Conservation (phyloP, 768 basidiomycete species). For the Lactarius evosmus region DNA sequence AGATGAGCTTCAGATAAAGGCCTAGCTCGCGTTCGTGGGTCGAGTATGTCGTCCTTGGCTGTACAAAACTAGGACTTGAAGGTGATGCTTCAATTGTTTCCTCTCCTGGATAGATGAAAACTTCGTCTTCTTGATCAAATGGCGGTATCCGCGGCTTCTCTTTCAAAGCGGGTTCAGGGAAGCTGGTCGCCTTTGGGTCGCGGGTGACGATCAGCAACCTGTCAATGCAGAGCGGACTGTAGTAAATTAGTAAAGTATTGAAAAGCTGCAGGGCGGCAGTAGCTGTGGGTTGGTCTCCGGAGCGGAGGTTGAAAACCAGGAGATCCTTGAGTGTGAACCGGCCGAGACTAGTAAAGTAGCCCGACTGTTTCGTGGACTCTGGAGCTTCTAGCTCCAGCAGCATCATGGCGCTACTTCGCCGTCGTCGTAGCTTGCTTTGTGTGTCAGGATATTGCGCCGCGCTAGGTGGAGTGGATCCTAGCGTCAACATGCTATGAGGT, state of each 20-base stretch:
- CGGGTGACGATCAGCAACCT: conserved; percentile 67
- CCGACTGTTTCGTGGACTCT: conserved; percentile 62
- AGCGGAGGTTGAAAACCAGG: conserved; percentile 72
- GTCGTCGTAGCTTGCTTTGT: conserved; percentile 48
- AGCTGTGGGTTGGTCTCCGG: conserved; percentile 57
- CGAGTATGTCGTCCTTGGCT: conserved; percentile 71
- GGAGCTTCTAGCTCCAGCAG: conserved; percentile 84
- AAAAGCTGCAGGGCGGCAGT: conserved; percentile 81
- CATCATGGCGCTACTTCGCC: conserved; percentile 89
- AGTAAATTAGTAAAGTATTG: conserved; percentile 66
- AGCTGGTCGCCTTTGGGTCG: conserved; percentile 72
- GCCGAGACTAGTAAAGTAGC: conserved; percentile 84
- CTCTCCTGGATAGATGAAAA: conserved; percentile 47
- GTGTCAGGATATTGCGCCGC: conserved; percentile 39
- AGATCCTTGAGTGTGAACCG: conserved; percentile 92
- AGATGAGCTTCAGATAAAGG: conserved; percentile 73
- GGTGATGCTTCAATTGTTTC: conserved; percentile 16
- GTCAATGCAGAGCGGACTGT: conserved; percentile 61
- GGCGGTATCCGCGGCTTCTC: conserved; percentile 13
- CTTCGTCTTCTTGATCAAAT: conserved; percentile 38
- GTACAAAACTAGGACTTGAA: conserved; percentile 39
- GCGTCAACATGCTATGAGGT: conserved; percentile 42
- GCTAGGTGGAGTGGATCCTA: conserved; percentile 37
- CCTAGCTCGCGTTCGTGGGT: conserved; percentile 83
- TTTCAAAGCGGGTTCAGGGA: conserved; percentile 53